Evolutionary conservation across 2,329 filamentous ascomycete genomes (phyloP).

Genomic region (Macrophomina pseudophaseolina): DNA sequence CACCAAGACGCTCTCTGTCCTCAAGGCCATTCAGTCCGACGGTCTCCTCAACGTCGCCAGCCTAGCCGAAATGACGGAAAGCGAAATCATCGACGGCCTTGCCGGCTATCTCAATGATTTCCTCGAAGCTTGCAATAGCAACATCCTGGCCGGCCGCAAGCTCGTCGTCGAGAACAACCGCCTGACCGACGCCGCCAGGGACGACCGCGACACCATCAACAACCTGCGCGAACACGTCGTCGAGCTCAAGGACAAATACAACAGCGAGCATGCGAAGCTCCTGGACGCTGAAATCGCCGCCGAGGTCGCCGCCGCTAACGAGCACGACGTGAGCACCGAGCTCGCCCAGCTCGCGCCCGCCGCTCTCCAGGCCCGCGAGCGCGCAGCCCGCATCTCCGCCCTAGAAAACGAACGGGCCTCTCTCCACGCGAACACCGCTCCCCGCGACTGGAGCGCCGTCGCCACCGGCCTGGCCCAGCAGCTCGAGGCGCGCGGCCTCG

Average conservation of each 20-base stretch:
- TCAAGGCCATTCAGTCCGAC: rapidly evolving
- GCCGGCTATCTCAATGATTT: neutral
- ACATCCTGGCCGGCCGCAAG: neutral
- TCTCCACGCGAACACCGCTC: too few species aligned
- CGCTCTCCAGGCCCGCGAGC: too few species aligned
- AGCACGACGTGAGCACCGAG: neutral
- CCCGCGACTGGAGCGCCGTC: too few species aligned
- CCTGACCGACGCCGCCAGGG: neutral
- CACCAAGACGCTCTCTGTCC: neutral
- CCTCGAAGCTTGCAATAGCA: neutral
- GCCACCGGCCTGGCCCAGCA: too few species aligned
- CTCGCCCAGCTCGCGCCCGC: neutral
- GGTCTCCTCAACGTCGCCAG: neutral
- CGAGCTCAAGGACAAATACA: neutral
- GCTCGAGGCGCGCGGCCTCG: too few species aligned
- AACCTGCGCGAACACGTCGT: neutral
- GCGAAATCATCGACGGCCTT: neutral
- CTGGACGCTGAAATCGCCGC: neutral
- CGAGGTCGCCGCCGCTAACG: neutral
- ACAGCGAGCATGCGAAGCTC: neutral
- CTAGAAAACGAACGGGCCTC: too few species aligned
- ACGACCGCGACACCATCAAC: neutral
- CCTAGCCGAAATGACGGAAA: neutral
- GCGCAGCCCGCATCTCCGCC: too few species aligned
- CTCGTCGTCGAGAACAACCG: neutral